phyloP scores from a whole-genome alignment of 148 eudicot species.

The Heliosperma pusillum region DNA sequence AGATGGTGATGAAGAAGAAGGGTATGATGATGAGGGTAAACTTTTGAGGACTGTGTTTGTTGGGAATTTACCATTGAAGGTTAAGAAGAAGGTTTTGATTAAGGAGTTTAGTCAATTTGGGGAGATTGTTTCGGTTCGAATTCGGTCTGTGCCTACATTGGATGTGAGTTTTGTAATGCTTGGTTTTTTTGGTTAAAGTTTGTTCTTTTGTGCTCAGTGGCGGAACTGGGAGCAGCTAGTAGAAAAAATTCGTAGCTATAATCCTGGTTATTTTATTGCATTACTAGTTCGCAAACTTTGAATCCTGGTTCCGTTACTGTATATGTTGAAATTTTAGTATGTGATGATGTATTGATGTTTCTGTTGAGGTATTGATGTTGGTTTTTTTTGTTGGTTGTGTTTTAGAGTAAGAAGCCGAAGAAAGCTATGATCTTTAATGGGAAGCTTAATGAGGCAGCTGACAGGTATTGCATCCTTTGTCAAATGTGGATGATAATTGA shows the following conservation, averaged over 20 bases:
- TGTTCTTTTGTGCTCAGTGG: background rate
- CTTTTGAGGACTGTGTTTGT: slow-evolving; percentile 89
- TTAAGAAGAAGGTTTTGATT: slow-evolving; percentile 68
- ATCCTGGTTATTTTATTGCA: too few species aligned
- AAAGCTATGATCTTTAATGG: slow-evolving; percentile 31
- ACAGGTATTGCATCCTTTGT: slow-evolving; percentile 35
- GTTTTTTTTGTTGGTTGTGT: slow-evolving; percentile 13
- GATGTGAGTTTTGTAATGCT: slow-evolving; percentile 54
- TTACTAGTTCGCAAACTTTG: too few species aligned
- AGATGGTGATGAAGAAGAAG: slow-evolving; percentile 40
- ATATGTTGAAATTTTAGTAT: too few species aligned
- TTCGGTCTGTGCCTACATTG: slow-evolving; percentile 78
- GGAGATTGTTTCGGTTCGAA: slow-evolving; percentile 80
- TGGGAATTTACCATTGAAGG: slow-evolving; percentile 88
- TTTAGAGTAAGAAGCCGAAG: slow-evolving; percentile 65
- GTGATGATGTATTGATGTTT: background rate
- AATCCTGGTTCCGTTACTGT: too few species aligned
- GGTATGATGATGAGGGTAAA: slow-evolving; percentile 89
- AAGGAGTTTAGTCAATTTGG: slow-evolving; percentile 80
- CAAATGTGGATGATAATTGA: slow-evolving; percentile 8
- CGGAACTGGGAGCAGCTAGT: too few species aligned
- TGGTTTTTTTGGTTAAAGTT: background rate
- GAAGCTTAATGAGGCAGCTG: slow-evolving; percentile 43
- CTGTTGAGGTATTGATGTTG: background rate
- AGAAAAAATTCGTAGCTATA: too few species aligned